Evolutionary conservation across 1,284 basidiomycete genomes (phyloP), one percentile per base, ranked within the genome.

Genomic region (Leccinum solheimii): DNA sequence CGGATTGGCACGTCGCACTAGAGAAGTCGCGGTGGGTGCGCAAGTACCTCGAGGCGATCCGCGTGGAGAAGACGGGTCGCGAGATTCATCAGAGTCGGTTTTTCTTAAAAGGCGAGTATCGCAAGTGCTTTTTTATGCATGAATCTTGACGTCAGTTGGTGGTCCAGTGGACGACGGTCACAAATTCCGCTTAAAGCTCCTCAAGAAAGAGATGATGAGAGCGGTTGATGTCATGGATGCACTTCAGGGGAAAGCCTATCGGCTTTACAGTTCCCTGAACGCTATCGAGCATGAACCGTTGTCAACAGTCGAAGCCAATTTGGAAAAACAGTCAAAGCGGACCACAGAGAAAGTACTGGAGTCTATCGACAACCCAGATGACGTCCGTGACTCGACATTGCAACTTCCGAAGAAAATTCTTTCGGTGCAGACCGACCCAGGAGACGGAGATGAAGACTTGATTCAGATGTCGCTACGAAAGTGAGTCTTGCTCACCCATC

Each of bases 1-100:
- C 57, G 1, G 67, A 73, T 50, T 61, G 65, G 56, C 40, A 52
- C 1, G 45, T 34, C 3, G 65, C 64, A 5, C 58, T 70, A 14
- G 61, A 71, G 36, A 72, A 76, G 55, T 64, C 65, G 3, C 64
- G 63, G 9, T 64, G 67, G 66, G 61, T 71, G 27, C 64, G 65
- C 30, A 50, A 61, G 26, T 77, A 76, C 54, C 60, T 76, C 10
- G 69, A 75, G 52, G 72, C 71, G n/a, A 70, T 77, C 21, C 62
- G 76, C 1, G 63, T 68, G 0, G 75, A 76, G 56, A 67, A 65
- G 52, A 57, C 63, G 0, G 75, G 75, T 0, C 59, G 75, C 36
- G 64, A 72, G 3, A 64, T 74, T 26, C 70, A 75, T 52, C 60
- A 63, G 11, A 62, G 27, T 34, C 65, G 69, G 2, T 75, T 76